phyloP scores from a whole-genome alignment of 257 asterid genomes.

The Penstemon eatonii region DNA sequence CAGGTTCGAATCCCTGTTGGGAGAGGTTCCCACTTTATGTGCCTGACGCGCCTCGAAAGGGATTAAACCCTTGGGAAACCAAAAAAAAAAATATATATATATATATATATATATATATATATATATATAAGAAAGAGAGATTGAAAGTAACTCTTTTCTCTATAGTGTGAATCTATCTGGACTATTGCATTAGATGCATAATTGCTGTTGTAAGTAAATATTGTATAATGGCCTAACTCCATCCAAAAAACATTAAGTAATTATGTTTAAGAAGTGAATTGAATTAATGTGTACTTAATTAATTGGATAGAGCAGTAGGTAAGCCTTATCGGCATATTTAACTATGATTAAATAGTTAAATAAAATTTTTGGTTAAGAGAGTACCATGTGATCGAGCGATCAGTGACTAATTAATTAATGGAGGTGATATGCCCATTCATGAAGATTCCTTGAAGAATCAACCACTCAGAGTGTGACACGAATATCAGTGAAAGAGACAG shows the following conservation, averaged over 20 bases:
- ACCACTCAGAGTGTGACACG: constrained; percentile 35
- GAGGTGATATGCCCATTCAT: constrained; percentile 23
- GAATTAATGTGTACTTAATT: background rate
- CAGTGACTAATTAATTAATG: background rate
- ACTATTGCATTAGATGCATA: too few species aligned
- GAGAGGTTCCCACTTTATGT: too few species aligned
- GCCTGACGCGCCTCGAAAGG: too few species aligned
- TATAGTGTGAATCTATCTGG: too few species aligned
- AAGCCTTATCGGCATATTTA: background rate
- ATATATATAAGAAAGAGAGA: too few species aligned
- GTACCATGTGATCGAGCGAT: constrained; percentile 6
- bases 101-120: too few species aligned
- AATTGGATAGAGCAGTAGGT: constrained; percentile 26
- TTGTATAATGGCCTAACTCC: background rate
- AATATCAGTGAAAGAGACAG: background rate
- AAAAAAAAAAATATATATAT: too few species aligned
- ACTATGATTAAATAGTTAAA: constrained; percentile 26
- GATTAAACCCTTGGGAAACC: too few species aligned
- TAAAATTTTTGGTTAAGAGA: constrained; percentile 13
- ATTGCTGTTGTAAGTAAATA: background rate
- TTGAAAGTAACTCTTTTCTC: too few species aligned
- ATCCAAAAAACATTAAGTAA: background rate
- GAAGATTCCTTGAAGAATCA: constrained; percentile 44
- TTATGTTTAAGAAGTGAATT: background rate
- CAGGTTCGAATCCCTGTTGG: too few species aligned